Percentiles rank a stretch among this genome's conserved stretches.
phyloP scores from a whole-genome alignment of 2,329 filamentous ascomycete species.

The Hortaea sp. region DNA sequence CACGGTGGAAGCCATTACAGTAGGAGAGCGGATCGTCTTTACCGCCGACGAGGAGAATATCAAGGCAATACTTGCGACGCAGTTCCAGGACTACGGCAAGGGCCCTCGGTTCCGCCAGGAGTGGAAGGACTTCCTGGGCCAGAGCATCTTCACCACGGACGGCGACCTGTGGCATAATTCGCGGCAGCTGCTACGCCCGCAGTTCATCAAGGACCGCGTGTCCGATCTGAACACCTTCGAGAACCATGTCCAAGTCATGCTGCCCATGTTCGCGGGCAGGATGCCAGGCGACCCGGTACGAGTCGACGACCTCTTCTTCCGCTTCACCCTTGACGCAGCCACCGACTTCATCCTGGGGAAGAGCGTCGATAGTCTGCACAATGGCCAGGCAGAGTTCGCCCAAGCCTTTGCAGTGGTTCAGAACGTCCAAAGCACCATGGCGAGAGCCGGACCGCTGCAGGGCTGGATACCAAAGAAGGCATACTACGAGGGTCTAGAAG shows the following conservation, averaged over 20 bases:
- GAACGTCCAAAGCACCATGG: constrained; percentile 57
- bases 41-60: constrained; percentile 83
- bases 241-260: constrained; percentile 62
- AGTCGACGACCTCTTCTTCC: constrained; percentile 68
- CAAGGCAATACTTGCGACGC: constrained; percentile 78
- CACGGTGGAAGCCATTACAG: constrained; percentile 51
- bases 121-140: constrained; percentile 66
- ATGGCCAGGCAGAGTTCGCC: constrained; percentile 59
- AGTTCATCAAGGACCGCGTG: constrained; percentile 77
- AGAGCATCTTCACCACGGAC: constrained; percentile 65
- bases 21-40: constrained; percentile 54
- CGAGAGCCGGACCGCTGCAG: constrained; percentile 55
- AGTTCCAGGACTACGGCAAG: constrained; percentile 80
- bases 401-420: constrained; percentile 74
- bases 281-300: constrained; percentile 47
- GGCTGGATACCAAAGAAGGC: constrained; percentile 51
- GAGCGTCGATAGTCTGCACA: constrained; percentile 53
- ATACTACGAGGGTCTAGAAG: constrained; percentile 55
- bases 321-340: constrained; percentile 74
- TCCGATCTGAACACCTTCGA: constrained; percentile 77
- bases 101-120: constrained; percentile 63
- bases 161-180: constrained; percentile 68
- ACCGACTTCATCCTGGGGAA: constrained; percentile 80
- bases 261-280: constrained; percentile 47
- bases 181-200: constrained; percentile 71